Percentiles rank a stretch among this genome's conserved stretches.
Conservation (phyloP, 1,284 basidiomycete genomes). For the Puccinia coronata region DNA sequence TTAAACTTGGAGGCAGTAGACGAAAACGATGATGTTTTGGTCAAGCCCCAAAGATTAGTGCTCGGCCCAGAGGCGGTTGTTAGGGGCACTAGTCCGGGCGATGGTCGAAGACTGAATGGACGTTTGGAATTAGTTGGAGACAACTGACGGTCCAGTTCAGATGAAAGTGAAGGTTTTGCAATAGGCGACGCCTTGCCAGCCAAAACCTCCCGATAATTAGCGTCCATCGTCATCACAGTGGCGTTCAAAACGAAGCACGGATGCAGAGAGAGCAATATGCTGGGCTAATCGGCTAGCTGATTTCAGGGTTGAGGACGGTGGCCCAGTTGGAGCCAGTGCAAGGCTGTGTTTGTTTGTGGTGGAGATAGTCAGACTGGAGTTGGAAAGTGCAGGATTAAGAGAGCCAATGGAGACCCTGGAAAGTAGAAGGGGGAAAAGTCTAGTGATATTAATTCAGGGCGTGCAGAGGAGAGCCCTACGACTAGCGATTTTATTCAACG, state of each 20-base stretch:
- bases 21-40: constrained; percentile 12
- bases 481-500: no score
- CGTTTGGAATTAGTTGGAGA: constrained; percentile 2
- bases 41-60: neutral
- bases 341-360: neutral
- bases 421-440: neutral
- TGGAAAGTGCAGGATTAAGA: neutral
- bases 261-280: neutral
- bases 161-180: neutral
- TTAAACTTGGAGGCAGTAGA: constrained; percentile 32
- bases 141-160: neutral
- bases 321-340: neutral
- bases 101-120: constrained; percentile 5
- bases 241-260: neutral
- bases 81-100: neutral
- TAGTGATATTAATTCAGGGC: neutral
- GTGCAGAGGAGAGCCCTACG: no score
- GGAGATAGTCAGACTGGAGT: neutral
- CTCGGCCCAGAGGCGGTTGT: neutral
- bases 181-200: constrained; percentile 20
- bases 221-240: neutral
- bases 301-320: neutral
- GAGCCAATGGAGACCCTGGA: neutral
- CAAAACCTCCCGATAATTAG: neutral
- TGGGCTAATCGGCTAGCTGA: constrained; percentile 7